Conservation (phyloP, 1,284 basidiomycete species). For the Pascua sp. region DNA sequence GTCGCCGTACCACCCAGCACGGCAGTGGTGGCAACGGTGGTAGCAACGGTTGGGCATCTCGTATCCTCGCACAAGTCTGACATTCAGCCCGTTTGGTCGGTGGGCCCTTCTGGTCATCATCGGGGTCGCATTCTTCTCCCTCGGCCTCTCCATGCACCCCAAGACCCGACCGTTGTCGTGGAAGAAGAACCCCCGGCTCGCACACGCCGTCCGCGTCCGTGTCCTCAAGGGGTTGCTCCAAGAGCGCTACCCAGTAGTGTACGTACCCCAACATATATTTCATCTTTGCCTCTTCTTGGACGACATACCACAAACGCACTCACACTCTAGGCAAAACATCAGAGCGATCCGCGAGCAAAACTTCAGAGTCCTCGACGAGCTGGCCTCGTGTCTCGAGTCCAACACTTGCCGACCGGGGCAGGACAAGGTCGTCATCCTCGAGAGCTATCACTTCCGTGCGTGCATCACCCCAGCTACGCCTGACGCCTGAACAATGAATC, state of each 20-base stretch:
- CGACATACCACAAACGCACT: too few species aligned
- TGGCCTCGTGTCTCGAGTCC: conserved; percentile 20
- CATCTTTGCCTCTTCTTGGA: too few species aligned
- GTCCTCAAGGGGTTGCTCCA: conserved; percentile 10
- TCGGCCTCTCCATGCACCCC: not conserved
- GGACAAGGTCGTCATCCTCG: conserved; percentile 28
- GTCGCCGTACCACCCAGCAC: too few species aligned
- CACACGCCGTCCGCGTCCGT: not conserved
- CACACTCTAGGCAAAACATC: not conserved
- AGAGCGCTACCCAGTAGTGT: conserved; percentile 11
- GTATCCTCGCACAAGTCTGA: too few species aligned
- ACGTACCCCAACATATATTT: not conserved
- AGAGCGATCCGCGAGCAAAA: not conserved
- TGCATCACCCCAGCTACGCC: too few species aligned
- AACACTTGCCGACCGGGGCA: conserved; percentile 17
- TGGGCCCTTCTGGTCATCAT: not conserved
- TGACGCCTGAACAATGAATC: too few species aligned
- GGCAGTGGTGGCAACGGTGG: too few species aligned
- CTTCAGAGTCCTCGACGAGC: conserved; percentile 9
- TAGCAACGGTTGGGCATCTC: too few species aligned
- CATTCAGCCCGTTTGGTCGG: not conserved
- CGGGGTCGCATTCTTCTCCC: not conserved
- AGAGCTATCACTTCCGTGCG: conserved; percentile 28
- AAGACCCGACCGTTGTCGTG: not conserved
- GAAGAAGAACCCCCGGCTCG: too few species aligned